Evolutionary conservation across 495 filamentous ascomycete species (phyloP).

Genomic region (Lineolata rhizophorae): DNA sequence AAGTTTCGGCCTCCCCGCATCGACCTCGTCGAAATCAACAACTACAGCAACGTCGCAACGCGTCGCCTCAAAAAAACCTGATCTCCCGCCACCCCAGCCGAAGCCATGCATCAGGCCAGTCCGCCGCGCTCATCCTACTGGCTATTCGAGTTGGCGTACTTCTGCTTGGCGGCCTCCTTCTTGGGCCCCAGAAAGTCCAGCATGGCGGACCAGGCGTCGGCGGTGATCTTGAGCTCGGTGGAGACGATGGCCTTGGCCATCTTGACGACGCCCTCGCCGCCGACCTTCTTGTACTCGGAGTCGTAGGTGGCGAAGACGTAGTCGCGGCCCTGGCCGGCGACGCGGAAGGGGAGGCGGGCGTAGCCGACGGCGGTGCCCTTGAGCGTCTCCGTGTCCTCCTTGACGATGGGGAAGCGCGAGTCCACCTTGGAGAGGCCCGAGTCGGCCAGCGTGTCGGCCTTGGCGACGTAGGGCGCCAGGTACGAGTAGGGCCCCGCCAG

Average conservation of each 20-base stretch:
- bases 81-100: too few relatives aligned
- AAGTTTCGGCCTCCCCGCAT: too few relatives aligned
- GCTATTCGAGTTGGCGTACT: conserved; percentile 8
- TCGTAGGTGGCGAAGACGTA: conserved; percentile 54
- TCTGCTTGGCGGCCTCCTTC: conserved; percentile 10
- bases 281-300: conserved; percentile 55
- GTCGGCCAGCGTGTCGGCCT: conserved; percentile 63
- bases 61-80: too few relatives aligned
- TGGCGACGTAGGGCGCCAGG: conserved; percentile 60
- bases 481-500: conserved; percentile 53
- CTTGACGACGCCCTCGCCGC: conserved; percentile 41
- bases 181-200: conserved; percentile 26
- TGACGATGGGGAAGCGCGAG: conserved; percentile 60
- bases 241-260: conserved; percentile 54
- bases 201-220: conserved; percentile 36
- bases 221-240: conserved; percentile 47
- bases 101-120: too few relatives aligned
- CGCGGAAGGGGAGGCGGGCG: conserved; percentile 41
- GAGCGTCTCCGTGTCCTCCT: conserved; percentile 65
- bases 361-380: conserved; percentile 38
- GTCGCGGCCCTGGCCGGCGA: conserved; percentile 46
- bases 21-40: too few relatives aligned
- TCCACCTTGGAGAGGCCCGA: conserved; percentile 54
- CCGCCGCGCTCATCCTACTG: conserved; percentile 1
- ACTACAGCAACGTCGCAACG: too few relatives aligned